These are phyloP conservation scores for Podaxis pistillaris DNA, from an alignment of 768 basidiomycete genomes.

Conservation along the genomic window DNA sequence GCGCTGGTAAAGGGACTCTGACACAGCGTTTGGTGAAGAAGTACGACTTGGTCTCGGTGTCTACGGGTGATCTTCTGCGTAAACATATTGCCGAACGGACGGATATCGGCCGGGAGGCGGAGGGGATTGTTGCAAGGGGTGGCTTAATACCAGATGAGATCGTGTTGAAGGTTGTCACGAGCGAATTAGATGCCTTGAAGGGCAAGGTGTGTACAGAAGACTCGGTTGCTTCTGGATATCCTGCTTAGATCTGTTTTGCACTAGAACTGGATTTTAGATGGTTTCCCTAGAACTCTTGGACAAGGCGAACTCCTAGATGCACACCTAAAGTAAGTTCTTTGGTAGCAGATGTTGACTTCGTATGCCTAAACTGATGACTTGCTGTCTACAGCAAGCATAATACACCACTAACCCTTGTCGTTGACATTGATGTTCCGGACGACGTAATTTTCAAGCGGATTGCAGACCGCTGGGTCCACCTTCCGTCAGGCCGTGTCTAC, in stretches of 20 bases:
- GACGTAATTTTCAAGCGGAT: constrained; percentile 83
- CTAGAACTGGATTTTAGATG: constrained; percentile 91
- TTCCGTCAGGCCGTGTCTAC: constrained; percentile 87
- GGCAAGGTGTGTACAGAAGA: constrained; percentile 50
- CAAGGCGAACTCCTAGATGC: constrained; percentile 80
- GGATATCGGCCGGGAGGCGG: constrained; percentile 69
- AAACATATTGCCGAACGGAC: constrained; percentile 81
- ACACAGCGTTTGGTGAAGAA: constrained; percentile 72
- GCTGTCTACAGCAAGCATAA: constrained; percentile 47
- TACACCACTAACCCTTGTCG: constrained; percentile 72
- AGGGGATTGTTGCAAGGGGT: constrained; percentile 77
- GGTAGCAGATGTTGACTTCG: neutral
- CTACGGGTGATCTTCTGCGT: constrained; percentile 82
- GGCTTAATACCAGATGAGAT: constrained; percentile 76
- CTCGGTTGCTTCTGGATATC: neutral
- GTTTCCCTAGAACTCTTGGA: constrained; percentile 86
- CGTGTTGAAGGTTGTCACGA: constrained; percentile 74
- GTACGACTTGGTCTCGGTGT: constrained; percentile 75
- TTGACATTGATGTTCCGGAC: constrained; percentile 89
- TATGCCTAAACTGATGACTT: constrained; percentile 1
- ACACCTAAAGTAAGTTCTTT: constrained; percentile 58
- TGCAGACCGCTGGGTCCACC: constrained; percentile 87
- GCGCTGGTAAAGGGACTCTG: constrained; percentile 85
- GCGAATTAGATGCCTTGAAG: constrained; percentile 62
- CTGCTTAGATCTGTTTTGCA: constrained; percentile 5